Evolutionary conservation across 306 rosid genomes (phyloP), one percentile per base, ranked within the genome.

Genomic region (Corylus americana): DNA sequence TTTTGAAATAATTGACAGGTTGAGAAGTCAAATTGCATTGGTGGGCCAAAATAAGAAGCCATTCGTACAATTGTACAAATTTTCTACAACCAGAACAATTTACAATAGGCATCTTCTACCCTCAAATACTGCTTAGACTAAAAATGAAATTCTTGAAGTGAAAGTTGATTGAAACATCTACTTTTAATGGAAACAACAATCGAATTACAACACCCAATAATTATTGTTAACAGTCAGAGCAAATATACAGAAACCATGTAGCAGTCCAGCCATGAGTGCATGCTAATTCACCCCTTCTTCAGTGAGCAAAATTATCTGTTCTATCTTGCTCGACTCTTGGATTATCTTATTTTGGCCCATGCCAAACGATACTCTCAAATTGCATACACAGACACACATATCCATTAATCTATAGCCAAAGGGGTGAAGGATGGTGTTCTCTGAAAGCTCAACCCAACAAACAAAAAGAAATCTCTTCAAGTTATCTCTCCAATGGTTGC

Each of bases 401-500:
- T 42, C 45, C 45, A 42, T 42, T 5, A 42, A 39, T 39, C 7
- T 39, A 4, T 39, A n/a, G 73, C 29, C 37, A 53, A 39, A 57
- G 74, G 8, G 7, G 45, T 42, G 45, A 42, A 42, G 45, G 8
- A 42, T 42, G 45, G 45, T 42, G 45, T 42, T 42, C 45, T 42
- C 45, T 42, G 45, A 6, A 35, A 55, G 66, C 37, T 22, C 2
- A 27, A 59, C 29, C 16, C 72, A 67, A 17, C 25, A 4, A 18
- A 4, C 1, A 75, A 35, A 54, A 54, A 61, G 57, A 61, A 51
- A 13, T 4, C 27, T 47, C 44, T 73, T 25, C 39, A 69, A 76
- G 67, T 73, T 79, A 49, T 50, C 78, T 73, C 71, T 89, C 89
- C 78, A 83, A 87, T 72, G 83, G 78, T 78, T 87, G 88, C 80